Conservation (phyloP, 2,329 filamentous ascomycete genomes). For the Decorospora gaudefroyi region DNA sequence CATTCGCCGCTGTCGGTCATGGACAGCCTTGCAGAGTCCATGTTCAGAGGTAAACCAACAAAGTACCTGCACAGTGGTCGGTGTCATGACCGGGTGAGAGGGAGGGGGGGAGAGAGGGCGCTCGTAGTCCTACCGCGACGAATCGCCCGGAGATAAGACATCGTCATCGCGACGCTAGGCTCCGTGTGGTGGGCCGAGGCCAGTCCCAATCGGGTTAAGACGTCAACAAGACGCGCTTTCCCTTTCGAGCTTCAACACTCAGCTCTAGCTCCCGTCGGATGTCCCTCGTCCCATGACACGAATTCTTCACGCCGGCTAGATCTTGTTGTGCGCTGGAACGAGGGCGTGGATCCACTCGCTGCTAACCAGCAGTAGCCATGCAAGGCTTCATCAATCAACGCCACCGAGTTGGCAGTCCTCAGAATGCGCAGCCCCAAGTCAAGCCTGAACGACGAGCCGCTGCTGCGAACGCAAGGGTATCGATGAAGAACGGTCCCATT, state of each 20-base stretch:
- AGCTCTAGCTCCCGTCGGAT: too few relatives aligned
- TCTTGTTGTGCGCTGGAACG: background rate
- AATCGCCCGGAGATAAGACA: slow-evolving; percentile 38
- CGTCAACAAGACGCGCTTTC: slow-evolving; percentile 33
- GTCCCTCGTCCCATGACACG: slow-evolving; percentile 12
- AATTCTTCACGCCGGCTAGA: background rate
- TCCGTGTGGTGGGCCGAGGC: slow-evolving; percentile 10
- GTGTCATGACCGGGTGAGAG: slow-evolving; percentile 19
- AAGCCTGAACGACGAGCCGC: slow-evolving; percentile 20
- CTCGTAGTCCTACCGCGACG: slow-evolving; percentile 8
- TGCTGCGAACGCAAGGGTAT: slow-evolving; percentile 33
- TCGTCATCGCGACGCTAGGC: slow-evolving; percentile 32
- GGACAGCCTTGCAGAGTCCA: background rate
- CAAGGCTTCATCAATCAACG: slow-evolving; percentile 26
- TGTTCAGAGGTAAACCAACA: background rate
- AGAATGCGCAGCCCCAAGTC: slow-evolving; percentile 15
- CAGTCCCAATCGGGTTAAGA: slow-evolving; percentile 24
- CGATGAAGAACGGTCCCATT: slow-evolving; percentile 13
- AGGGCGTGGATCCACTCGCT: background rate
- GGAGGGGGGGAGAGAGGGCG: slow-evolving; percentile 26
- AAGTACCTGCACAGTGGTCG: slow-evolving; percentile 1
- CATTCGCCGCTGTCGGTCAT: slow-evolving; percentile 31
- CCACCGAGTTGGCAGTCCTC: slow-evolving; percentile 23
- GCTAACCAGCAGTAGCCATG: slow-evolving; percentile 16
- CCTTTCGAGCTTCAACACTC: slow-evolving; percentile 27